Conservation (phyloP, 2,329 filamentous ascomycete genomes). For the Stachybotrys chlorohalonatus region DNA sequence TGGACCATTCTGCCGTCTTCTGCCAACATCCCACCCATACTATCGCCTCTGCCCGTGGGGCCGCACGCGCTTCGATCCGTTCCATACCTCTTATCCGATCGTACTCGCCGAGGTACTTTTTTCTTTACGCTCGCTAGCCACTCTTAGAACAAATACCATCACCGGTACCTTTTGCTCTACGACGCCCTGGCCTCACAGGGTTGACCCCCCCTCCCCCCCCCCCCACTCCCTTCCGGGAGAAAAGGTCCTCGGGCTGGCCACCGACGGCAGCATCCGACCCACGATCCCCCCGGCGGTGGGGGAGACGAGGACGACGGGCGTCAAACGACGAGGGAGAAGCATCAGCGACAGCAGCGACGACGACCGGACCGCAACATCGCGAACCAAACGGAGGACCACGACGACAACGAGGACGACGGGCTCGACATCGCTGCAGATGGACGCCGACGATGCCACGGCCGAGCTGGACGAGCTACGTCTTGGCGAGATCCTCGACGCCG, state of each 20-base stretch:
- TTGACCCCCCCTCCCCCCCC: no score
- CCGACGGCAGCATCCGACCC: not conserved
- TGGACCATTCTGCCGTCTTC: no score
- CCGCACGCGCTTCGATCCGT: no score
- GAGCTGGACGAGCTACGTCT: slow-evolving; percentile 27
- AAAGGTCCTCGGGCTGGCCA: not conserved
- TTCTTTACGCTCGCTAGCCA: no score
- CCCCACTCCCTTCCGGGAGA: not conserved
- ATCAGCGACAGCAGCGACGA: not conserved
- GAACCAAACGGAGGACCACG: not conserved
- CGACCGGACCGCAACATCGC: not conserved
- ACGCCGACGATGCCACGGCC: slow-evolving; percentile 4
- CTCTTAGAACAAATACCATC: no score
- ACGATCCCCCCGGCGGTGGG: not conserved
- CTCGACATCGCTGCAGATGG: slow-evolving; percentile 3
- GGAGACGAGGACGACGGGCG: not conserved
- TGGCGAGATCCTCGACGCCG: slow-evolving; percentile 31
- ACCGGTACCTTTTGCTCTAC: no score
- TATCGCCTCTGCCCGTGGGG: no score
- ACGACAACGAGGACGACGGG: not conserved
- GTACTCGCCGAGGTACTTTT: no score
- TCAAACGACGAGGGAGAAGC: not conserved
- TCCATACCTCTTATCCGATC: no score
- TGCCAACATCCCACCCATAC: no score
- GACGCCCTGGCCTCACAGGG: no score